Evolutionary conservation across 192 early-diverging fungal species (phyloP).

Genomic region (Backusella parvicylindrica): DNA sequence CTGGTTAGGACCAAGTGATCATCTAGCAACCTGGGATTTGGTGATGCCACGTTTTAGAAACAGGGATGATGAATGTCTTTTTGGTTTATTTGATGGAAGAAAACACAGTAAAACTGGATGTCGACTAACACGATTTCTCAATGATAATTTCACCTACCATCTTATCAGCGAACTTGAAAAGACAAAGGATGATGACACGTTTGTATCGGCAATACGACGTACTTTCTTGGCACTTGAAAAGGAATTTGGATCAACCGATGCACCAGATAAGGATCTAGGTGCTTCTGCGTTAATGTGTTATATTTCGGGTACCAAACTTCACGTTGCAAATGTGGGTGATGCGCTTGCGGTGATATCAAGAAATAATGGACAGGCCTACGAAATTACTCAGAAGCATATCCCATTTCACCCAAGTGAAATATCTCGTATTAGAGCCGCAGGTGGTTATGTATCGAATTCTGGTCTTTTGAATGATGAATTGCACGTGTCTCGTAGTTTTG

Average conservation of each 20-base stretch:
- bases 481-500: conserved; percentile 78
- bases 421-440: conserved; percentile 70
- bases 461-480: conserved; percentile 74
- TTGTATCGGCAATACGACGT: conserved; percentile 69
- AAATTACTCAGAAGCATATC: conserved; percentile 71
- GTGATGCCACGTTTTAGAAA: conserved; percentile 82
- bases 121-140: conserved; percentile 60
- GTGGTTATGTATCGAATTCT: conserved; percentile 75
- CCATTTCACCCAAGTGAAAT: conserved; percentile 67
- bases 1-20: conserved; percentile 63
- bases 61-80: conserved; percentile 81
- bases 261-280: conserved; percentile 38
- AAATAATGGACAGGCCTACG: conserved; percentile 60
- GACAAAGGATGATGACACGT: conserved; percentile 51
- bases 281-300: conserved; percentile 79
- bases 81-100: conserved; percentile 83
- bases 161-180: conserved; percentile 76
- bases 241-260: conserved; percentile 54
- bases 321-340: conserved; percentile 87
- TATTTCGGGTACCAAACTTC: conserved; percentile 69
- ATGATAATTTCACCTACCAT: conserved; percentile 66
- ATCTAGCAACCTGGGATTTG: conserved; percentile 79
- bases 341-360: conserved; percentile 70
- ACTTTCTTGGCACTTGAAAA: conserved; percentile 82
- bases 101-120: conserved; percentile 43